Conservation (phyloP, 163 green algal genomes). For the Scenedesmus sp. region DNA sequence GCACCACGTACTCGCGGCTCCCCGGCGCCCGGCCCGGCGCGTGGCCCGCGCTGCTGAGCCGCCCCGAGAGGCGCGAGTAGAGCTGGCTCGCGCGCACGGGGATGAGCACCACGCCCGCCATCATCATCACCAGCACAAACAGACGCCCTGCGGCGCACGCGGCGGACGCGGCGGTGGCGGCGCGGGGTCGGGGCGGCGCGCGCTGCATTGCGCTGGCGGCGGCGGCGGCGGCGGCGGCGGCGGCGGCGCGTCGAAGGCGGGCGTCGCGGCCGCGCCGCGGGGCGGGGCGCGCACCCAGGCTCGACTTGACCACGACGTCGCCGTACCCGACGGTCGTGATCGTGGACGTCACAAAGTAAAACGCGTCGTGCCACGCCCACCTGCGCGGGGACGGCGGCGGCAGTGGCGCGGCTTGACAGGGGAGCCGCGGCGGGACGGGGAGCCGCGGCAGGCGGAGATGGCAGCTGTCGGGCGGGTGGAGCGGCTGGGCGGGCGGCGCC, state of each 20-base stretch:
- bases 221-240: too few species aligned
- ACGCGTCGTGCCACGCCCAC: conserved; percentile 81
- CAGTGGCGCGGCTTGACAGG: too few species aligned
- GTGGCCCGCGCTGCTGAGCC: conserved; percentile 41
- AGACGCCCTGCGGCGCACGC: conserved; percentile 37
- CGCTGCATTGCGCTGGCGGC: too few species aligned
- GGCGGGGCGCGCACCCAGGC: conserved; percentile 30
- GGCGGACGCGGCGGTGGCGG: too few species aligned
- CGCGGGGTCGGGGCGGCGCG: too few species aligned
- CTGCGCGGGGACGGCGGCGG: too few species aligned
- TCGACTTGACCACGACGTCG: conserved; percentile 60
- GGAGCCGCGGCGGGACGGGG: too few species aligned
- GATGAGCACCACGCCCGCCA: conserved; percentile 82
- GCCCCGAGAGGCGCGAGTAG: conserved; percentile 65
- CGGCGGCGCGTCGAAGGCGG: too few species aligned
- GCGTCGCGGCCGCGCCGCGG: too few species aligned
- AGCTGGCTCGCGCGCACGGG: conserved; percentile 76
- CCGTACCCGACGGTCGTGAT: conserved; percentile 84
- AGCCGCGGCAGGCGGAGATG: too few species aligned
- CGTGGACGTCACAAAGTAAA: conserved; percentile 88
- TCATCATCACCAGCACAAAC: conserved; percentile 81
- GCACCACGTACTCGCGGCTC: conserved; percentile 65
- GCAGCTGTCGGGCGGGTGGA: too few species aligned
- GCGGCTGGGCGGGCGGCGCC: too few species aligned
- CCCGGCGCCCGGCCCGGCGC: conserved; percentile 20